phyloP scores from a whole-genome alignment of 352 stramenopile genomes.

The Pythium graminicola region DNA sequence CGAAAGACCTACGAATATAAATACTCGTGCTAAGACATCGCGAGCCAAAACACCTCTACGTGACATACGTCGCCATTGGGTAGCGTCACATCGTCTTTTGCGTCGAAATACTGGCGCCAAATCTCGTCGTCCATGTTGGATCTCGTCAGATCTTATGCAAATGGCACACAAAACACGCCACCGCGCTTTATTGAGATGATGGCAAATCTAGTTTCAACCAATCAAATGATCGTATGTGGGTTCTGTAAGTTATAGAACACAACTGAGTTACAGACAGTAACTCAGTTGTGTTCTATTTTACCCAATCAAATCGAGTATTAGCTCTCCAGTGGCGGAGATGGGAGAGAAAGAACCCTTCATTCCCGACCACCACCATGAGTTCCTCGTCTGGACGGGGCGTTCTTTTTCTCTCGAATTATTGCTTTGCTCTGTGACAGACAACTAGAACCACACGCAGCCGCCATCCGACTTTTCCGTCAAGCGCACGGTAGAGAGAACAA shows the following conservation, averaged over 20 bases:
- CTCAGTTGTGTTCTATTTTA: conserved; percentile 7
- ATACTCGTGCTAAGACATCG: too few species aligned
- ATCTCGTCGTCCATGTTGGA: conserved; percentile 24
- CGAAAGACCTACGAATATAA: conserved; percentile 52
- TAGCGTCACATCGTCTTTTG: conserved; percentile 51
- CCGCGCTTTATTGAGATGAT: conserved; percentile 5
- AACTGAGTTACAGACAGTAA: too few species aligned
- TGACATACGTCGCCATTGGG: conserved; percentile 60
- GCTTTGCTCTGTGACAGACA: conserved; percentile 1
- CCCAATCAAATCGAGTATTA: conserved; percentile 1
- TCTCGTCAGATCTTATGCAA: neutral
- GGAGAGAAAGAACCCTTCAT: conserved; percentile 3
- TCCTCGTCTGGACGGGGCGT: neutral
- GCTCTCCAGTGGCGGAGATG: conserved; percentile 1
- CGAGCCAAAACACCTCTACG: too few species aligned
- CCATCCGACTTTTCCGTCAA: conserved; percentile 5
- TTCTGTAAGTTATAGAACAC: too few species aligned
- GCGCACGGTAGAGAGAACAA: neutral
- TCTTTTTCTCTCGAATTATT: conserved; percentile 13
- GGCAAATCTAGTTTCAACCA: conserved; percentile 5
- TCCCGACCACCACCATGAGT: neutral
- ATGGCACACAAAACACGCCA: neutral
- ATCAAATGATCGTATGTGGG: neutral
- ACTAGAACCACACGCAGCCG: neutral
- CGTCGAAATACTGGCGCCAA: conserved; percentile 76